Percentiles rank a stretch among this genome's conserved stretches.
Evolutionary conservation across 108 stramenopile genomes (phyloP).

Genomic region (Discostella pseudostelligera): DNA sequence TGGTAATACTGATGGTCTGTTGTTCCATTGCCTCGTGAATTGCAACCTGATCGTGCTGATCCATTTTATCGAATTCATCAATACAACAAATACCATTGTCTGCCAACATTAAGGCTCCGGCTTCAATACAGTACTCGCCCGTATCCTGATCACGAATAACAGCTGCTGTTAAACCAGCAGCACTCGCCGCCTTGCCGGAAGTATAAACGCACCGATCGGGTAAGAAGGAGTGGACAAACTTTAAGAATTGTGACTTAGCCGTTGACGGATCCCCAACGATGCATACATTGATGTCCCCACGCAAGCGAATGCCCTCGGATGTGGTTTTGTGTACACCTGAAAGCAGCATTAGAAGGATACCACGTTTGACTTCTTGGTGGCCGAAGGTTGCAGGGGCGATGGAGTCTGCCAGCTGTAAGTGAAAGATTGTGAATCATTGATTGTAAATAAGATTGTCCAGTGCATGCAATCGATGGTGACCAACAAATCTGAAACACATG

Average conservation of each 20-base stretch:
- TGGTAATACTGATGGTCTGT: slow-evolving; percentile 99
- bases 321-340: slow-evolving; percentile 98
- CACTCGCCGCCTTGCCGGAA: slow-evolving; percentile 95
- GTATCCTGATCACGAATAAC: slow-evolving; percentile 97
- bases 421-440: neutral
- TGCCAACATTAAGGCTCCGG: slow-evolving; percentile 98
- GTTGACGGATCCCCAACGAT: slow-evolving; percentile 98
- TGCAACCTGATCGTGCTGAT: slow-evolving; percentile 93
- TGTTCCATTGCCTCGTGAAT: slow-evolving; percentile 99
- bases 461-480: slow-evolving; percentile 8
- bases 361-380: slow-evolving; percentile 94
- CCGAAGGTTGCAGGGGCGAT: slow-evolving; percentile 96
- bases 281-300: slow-evolving; percentile 98
- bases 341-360: slow-evolving; percentile 93
- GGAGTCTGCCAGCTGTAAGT: slow-evolving; percentile 70
- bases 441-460: neutral
- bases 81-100: slow-evolving; percentile 99
- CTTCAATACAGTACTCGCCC: slow-evolving; percentile 98
- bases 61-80: slow-evolving; percentile 97
- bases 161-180: slow-evolving; percentile 98
- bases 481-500: neutral
- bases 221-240: slow-evolving; percentile 93
- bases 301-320: slow-evolving; percentile 93
- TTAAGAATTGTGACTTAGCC: slow-evolving; percentile 98
- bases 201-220: slow-evolving; percentile 94